Conservation (phyloP, 2,329 filamentous ascomycete genomes). For the Fusarium anthophilum region DNA sequence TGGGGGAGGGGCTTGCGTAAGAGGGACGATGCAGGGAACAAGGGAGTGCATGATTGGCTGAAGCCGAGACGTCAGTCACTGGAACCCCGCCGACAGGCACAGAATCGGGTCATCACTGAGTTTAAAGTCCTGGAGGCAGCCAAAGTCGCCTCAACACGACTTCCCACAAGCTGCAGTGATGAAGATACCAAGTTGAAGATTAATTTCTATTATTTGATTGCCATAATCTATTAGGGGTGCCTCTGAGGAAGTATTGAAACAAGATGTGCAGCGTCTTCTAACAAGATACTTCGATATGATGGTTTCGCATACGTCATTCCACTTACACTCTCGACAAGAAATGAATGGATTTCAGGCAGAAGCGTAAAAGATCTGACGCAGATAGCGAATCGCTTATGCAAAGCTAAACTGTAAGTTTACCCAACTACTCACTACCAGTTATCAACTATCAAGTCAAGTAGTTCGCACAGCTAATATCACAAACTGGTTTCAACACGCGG, state of each 20-base stretch:
- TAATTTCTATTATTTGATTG: not conserved
- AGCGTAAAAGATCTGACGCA: not conserved
- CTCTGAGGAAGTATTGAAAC: not conserved
- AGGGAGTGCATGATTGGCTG: conserved; percentile 9
- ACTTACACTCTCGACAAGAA: conserved; percentile 2
- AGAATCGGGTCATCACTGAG: conserved; percentile 27
- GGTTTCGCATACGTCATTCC: conserved; percentile 14
- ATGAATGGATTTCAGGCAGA: conserved; percentile 11
- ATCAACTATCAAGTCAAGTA: not conserved
- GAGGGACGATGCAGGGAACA: not conserved
- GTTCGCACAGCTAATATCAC: not conserved
- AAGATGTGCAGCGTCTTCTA: not conserved
- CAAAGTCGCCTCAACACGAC: not conserved
- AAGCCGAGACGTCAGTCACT: conserved; percentile 3
- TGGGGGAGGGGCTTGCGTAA: conserved; percentile 39
- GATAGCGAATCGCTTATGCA: not conserved
- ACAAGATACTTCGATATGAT: not conserved
- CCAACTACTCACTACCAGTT: not conserved
- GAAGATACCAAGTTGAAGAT: not conserved
- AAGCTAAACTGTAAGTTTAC: not conserved
- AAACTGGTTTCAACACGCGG: not conserved
- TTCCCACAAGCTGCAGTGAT: not conserved
- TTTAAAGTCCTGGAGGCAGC: conserved; percentile 24
- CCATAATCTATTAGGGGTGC: not conserved
- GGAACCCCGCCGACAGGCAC: conserved; percentile 21